phyloP scores from a whole-genome alignment of 306 rosid genomes.

The Echinosophora koreensis region DNA sequence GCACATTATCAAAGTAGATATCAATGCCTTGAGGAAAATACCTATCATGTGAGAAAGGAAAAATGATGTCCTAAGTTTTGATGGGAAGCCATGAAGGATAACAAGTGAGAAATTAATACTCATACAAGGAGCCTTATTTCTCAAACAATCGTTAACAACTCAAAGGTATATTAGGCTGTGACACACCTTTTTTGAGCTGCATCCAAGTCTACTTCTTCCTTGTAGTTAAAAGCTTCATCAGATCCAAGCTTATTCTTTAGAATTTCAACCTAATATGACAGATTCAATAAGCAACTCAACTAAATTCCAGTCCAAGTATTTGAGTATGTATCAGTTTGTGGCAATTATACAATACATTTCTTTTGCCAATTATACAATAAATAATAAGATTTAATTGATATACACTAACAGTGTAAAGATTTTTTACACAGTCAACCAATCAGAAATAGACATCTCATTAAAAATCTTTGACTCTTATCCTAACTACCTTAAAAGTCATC shows the following conservation, averaged over 20 bases:
- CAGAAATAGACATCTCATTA: too few relatives aligned
- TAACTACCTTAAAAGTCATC: too few relatives aligned
- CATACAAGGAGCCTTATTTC: background rate
- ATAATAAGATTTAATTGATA: too few relatives aligned
- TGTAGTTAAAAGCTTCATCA: constrained; percentile 63
- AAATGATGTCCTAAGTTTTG: background rate
- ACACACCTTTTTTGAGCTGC: constrained; percentile 55
- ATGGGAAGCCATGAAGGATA: background rate
- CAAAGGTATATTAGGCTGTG: background rate
- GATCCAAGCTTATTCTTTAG: constrained; percentile 56
- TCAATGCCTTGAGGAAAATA: constrained; percentile 61
- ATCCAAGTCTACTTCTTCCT: constrained; percentile 54
- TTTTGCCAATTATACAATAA: too few relatives aligned
- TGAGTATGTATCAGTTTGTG: too few relatives aligned
- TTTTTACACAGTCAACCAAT: too few relatives aligned
- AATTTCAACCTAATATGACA: constrained; percentile 53
- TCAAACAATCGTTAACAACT: constrained; percentile 1
- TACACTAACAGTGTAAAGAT: too few relatives aligned
- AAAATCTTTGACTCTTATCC: too few relatives aligned
- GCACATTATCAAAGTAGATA: constrained; percentile 60
- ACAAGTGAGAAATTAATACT: background rate
- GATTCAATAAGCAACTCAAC: constrained; percentile 9
- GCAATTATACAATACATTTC: too few relatives aligned
- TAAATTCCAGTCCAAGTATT: background rate
- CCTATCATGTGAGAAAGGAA: constrained; percentile 27